Evolutionary conservation across 495 filamentous ascomycete species (phyloP), one percentile per base, ranked within the genome.

Genomic region (Penicillium desertorum): DNA sequence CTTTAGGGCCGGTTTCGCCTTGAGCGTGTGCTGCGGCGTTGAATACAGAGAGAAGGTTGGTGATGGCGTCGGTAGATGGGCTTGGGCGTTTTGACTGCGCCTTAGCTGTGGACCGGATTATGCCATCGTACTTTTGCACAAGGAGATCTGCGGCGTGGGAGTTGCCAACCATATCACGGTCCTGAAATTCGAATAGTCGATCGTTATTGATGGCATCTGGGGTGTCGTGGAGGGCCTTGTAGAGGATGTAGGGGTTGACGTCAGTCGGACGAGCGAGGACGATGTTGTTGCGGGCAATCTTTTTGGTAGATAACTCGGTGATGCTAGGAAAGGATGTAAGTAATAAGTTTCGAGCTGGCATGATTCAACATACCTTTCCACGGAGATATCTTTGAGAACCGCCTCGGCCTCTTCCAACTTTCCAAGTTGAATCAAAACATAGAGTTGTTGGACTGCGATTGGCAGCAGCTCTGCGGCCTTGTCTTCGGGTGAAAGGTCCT

Each of bases 391-490:
- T 52, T 83, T 79, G 12, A 86, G 79, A 25, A 95, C 60, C 36
- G 79, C 76, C 56, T 82, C 81, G 0, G 92, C 92, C 68, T 96
- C 87, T 50, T 86, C 83, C 16, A 78, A 65, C 68, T 89, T 92
- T 2, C 87, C 91, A 54, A 91, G 76, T 57, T 78, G 84, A 2
- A 83, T 80, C 36, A 91, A 76, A 29, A 92, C 86, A 72, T 91
- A 96, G 12, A 91, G 80, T 59, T 95, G 88, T 69, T 98, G 95
- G 6, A 93, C 87, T 16, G 86, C 71, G 59, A 99, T 96, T 1
- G 93, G 90, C 23, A 94, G 76, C 37, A 96, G 63, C 71, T 99
- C 94, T 7, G 83, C 83, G 62, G 79, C 82, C 73, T 91, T 90
- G 51, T 97, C 94, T 45, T 92, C 89, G 0, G 92, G 86, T 12